A percentile compares a stretch with the other conserved stretches of the same genome.
phyloP scores from a whole-genome alignment of 257 asterid species.

The Solanum sitiens region DNA sequence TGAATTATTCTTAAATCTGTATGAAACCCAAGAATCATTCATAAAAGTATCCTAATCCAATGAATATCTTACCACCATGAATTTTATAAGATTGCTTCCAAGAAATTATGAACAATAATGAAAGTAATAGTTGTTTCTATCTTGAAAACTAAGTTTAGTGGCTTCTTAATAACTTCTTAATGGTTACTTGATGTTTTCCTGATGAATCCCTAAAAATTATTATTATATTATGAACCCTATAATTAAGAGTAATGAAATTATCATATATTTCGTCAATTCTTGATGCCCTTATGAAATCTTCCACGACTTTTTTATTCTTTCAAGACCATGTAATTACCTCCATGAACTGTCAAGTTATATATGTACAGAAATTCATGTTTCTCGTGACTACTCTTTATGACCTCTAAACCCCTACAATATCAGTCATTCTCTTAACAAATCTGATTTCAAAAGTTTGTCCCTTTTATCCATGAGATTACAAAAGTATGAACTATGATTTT shows the following conservation, averaged over 20 bases:
- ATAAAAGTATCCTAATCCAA: not conserved
- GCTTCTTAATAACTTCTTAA: not conserved
- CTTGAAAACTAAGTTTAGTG: not conserved
- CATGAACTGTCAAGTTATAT: not conserved
- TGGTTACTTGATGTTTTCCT: not conserved
- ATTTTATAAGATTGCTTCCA: not conserved
- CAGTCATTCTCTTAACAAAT: no score
- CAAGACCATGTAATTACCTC: not conserved
- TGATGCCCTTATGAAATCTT: not conserved
- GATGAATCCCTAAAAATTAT: not conserved
- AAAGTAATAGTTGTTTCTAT: not conserved
- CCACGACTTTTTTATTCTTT: not conserved
- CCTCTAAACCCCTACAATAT: not conserved
- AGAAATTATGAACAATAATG: not conserved
- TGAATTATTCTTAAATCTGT: no score
- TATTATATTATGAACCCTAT: not conserved
- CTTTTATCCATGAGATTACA: not conserved
- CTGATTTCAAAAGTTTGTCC: not conserved
- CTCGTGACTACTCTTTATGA: not conserved
- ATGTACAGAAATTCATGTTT: not conserved
- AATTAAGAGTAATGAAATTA: no score
- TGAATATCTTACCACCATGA: not conserved
- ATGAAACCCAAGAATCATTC: not conserved
- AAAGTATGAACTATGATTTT: not conserved
- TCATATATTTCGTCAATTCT: not conserved